A percentile compares a stretch with the other conserved stretches of the same genome.
Evolutionary conservation across 2,329 filamentous ascomycete species (phyloP).

Genomic region (Coniochaeta sp.): DNA sequence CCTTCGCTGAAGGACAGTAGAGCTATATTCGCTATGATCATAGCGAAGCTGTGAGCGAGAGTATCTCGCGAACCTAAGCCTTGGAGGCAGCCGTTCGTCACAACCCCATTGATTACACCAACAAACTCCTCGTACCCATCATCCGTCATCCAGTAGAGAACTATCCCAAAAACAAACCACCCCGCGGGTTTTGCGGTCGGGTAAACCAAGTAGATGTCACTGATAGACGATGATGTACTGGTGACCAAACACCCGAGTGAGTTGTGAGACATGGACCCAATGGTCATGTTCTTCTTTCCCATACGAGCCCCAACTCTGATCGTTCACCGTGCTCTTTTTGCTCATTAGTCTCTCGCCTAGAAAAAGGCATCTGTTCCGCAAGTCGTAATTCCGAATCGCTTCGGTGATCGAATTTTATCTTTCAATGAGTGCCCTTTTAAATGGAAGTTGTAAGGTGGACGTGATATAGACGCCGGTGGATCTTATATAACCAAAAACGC

Average conservation of each 20-base stretch:
- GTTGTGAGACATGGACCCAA: too few relatives aligned
- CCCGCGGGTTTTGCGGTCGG: not conserved
- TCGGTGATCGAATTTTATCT: not conserved
- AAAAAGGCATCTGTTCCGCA: not conserved
- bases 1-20: not conserved
- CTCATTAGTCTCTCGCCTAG: not conserved
- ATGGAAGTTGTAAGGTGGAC: not conserved
- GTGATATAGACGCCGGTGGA: not conserved
- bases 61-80: not conserved
- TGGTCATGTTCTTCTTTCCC: not conserved
- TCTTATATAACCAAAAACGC: not conserved
- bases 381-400: not conserved
- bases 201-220: not conserved
- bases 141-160: not conserved
- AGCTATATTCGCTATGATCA: not conserved
- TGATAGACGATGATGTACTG: not conserved
- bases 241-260: not conserved
- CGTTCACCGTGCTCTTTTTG: not conserved
- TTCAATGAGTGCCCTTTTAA: not conserved
- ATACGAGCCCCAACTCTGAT: not conserved
- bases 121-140: too few relatives aligned
- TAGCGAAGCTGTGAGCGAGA: not conserved
- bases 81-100: too few relatives aligned
- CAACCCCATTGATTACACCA: too few relatives aligned
- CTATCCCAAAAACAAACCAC: too few relatives aligned